Base-by-base conservation (phyloP, 2,329 filamentous ascomycete genomes). In the Alternaria sp. region DNA sequence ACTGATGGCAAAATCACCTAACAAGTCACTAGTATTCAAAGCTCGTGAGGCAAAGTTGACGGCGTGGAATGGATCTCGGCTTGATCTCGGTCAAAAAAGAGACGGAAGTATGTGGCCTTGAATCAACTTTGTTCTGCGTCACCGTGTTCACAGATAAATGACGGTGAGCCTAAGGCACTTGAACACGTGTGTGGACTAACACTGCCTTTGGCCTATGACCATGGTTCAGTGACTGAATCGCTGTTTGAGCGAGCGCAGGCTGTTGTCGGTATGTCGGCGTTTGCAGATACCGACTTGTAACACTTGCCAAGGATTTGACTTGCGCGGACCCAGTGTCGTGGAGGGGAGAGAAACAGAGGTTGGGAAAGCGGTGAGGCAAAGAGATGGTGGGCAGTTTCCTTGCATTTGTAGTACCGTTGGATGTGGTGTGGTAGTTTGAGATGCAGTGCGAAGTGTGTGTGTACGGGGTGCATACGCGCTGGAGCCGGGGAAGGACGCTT, bases 191-290 rank as follows among this genome's bases (percentile, higher is more conserved):
- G 14, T 27, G 46, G 25, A 22, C 46, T 27, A 50, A 36, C 34
- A 36, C 46, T 50, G 32, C 46, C 22, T 27, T 27, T 50, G 32
- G 46, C 46, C 46, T 32, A 36, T 38, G 46, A 34, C 16, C 46
- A 50, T 27, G 30, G 20, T 50, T 50, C 46, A 50, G 20, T 22
- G 41, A 43, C 3, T 12, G 45, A 44, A 16, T 45, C 36, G 30
- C 38, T 22, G 38, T 51, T 50, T 38, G 46, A 20, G 46, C 32
- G 20, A 50, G 46, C 25, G 46, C 46, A 36, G 36, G 18, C 20
- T 32, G 40, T n/a, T 34, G 27, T 65, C 63, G 63, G 65, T 43
- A 30, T 46, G 49, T 67, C 65, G 65, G 65, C 36, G 43, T 9
- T 58, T 56, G 43, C 5, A 4, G 38, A 3, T 11, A 34, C 65